Evolutionary conservation across 345 rosid genomes (phyloP).

Genomic region (Eucalyptus polyanthemos): DNA sequence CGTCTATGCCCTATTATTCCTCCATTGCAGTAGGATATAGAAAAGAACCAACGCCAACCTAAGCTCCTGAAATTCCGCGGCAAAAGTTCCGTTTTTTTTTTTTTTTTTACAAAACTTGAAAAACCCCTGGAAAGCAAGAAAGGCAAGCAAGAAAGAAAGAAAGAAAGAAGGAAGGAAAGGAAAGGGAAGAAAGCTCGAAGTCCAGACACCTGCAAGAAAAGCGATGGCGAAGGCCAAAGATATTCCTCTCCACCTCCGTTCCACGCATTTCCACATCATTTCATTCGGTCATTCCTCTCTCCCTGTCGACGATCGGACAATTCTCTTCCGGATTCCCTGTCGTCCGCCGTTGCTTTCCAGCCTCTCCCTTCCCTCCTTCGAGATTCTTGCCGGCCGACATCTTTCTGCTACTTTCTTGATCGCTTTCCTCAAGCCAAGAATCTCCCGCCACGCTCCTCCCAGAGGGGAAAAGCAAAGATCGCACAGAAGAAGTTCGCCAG

Average conservation of each 20-base stretch:
- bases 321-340: constrained; percentile 38
- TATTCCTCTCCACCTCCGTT: not conserved
- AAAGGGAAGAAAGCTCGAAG: not conserved
- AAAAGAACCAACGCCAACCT: not conserved
- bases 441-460: not conserved
- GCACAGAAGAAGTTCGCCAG: not conserved
- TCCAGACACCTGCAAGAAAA: not conserved
- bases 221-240: not conserved
- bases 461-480: not conserved
- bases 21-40: rapidly evolving
- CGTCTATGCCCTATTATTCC: too few species aligned
- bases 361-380: not conserved
- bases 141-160: too few species aligned
- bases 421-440: constrained; percentile 8
- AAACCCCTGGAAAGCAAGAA: not conserved
- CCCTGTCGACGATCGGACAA: constrained; percentile 4
- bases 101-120: not conserved
- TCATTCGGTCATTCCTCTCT: not conserved
- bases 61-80: not conserved
- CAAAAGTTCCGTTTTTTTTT: not conserved
- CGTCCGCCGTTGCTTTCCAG: not conserved
- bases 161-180: not conserved
- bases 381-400: constrained; percentile 19
- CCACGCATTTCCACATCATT: constrained; percentile 3
- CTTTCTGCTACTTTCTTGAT: not conserved